Conservation (phyloP, 2,329 filamentous ascomycete species). For the Aspergillus eucalypticola region DNA sequence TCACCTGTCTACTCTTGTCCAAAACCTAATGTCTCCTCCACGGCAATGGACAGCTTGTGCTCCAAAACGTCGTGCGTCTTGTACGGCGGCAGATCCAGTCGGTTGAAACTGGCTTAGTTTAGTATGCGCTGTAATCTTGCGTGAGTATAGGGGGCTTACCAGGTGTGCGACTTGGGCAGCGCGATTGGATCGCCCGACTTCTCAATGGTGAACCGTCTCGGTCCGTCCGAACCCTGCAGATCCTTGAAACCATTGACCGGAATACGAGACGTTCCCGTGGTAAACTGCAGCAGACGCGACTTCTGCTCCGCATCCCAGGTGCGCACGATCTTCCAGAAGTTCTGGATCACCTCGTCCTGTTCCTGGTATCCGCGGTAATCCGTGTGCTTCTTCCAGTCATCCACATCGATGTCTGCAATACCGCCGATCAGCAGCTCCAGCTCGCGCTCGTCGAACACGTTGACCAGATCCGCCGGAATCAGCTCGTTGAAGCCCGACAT, state of each 20-base stretch:
- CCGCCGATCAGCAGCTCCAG: slow-evolving; percentile 94
- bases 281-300: slow-evolving; percentile 91
- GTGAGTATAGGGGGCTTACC: slow-evolving; percentile 59
- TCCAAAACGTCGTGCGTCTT: slow-evolving; percentile 83
- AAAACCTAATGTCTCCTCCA: slow-evolving; percentile 98
- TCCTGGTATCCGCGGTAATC: slow-evolving; percentile 99
- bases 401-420: slow-evolving; percentile 99
- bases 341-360: slow-evolving; percentile 92
- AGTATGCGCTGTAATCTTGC: background rate
- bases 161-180: slow-evolving; percentile 95
- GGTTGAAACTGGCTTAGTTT: slow-evolving; percentile 74
- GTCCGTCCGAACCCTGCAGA: slow-evolving; percentile 93
- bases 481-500: slow-evolving; percentile 97
- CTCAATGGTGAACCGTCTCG: slow-evolving; percentile 94
- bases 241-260: slow-evolving; percentile 99
- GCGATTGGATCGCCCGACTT: slow-evolving; percentile 91
- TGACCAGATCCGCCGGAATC: slow-evolving; percentile 93
- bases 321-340: slow-evolving; percentile 96
- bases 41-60: slow-evolving; percentile 89
- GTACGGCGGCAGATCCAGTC: slow-evolving; percentile 90
- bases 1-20: slow-evolving; percentile 76
- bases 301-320: slow-evolving; percentile 99
- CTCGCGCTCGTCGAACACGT: slow-evolving; percentile 97
- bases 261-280: slow-evolving; percentile 94
- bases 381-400: slow-evolving; percentile 99